These are phyloP conservation scores for Corymbia citriodora DNA, from an alignment of 441 rosid genomes.

Conservation along the genomic window DNA sequence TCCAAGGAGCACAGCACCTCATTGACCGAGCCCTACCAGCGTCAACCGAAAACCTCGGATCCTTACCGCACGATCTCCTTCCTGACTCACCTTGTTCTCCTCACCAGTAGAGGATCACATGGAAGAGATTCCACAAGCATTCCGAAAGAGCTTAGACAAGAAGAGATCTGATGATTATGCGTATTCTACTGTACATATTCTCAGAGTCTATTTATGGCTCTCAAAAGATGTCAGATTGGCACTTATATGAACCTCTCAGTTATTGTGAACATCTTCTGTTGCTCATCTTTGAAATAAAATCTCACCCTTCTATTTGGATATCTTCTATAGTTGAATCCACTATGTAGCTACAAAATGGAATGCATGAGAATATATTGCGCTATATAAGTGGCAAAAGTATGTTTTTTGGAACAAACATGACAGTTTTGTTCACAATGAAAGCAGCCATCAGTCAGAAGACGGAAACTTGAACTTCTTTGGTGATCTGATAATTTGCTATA, in stretches of 20 bases:
- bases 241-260: background rate
- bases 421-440: background rate
- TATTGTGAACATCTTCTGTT: background rate
- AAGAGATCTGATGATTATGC: background rate
- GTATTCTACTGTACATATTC: background rate
- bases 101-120: background rate
- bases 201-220: background rate
- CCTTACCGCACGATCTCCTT: constrained; percentile 54
- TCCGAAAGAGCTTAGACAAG: background rate
- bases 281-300: background rate
- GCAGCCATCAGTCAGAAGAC: background rate
- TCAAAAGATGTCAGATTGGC: background rate
- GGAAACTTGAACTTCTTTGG: background rate
- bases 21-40: constrained; percentile 24
- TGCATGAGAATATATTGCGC: background rate
- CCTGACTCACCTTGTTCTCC: background rate
- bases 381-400: background rate
- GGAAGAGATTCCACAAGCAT: background rate
- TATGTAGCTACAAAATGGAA: background rate
- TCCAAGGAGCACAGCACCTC: constrained; percentile 43
- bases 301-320: background rate
- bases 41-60: constrained; percentile 45
- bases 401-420: too few relatives aligned
- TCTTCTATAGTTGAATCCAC: background rate
- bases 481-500: background rate